These are phyloP conservation scores for Arthrinium phaeospermum DNA, from an alignment of 2,329 filamentous ascomycete species.

Conservation along the genomic window DNA sequence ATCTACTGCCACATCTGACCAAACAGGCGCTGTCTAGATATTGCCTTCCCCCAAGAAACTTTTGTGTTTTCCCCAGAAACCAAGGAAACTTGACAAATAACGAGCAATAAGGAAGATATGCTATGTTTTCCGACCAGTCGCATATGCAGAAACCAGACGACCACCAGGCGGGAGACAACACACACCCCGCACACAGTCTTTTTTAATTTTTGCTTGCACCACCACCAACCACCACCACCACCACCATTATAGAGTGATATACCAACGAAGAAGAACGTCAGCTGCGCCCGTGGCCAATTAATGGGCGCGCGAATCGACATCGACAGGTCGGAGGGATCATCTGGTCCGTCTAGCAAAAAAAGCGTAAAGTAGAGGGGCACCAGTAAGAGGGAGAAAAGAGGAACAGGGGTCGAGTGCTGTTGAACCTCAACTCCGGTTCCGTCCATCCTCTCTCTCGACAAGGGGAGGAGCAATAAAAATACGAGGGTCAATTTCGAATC, in stretches of 20 bases:
- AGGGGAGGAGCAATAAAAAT: conserved; percentile 2
- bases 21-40: conserved; percentile 16
- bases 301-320: not conserved
- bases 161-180: not conserved
- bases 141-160: conserved; percentile 6
- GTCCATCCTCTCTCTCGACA: not conserved
- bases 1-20: conserved; percentile 16
- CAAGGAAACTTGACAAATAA: not conserved
- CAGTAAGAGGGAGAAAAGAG: not conserved
- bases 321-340: conserved; percentile 8
- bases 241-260: not conserved
- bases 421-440: conserved; percentile 9
- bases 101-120: not conserved
- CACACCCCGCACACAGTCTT: conserved; percentile 5
- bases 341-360: conserved; percentile 7
- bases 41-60: not conserved
- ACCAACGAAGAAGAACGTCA: not conserved
- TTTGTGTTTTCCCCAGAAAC: conserved; percentile 9
- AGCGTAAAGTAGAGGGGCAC: not conserved
- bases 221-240: not conserved
- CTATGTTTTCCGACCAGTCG: conserved; percentile 2
- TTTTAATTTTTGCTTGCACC: not conserved
- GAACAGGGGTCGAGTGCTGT: conserved; percentile 10
- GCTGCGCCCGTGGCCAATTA: conserved; percentile 14
- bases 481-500: not conserved